Evolutionary conservation across 306 rosid species (phyloP).

Genomic region (Vigna unguiculata): DNA sequence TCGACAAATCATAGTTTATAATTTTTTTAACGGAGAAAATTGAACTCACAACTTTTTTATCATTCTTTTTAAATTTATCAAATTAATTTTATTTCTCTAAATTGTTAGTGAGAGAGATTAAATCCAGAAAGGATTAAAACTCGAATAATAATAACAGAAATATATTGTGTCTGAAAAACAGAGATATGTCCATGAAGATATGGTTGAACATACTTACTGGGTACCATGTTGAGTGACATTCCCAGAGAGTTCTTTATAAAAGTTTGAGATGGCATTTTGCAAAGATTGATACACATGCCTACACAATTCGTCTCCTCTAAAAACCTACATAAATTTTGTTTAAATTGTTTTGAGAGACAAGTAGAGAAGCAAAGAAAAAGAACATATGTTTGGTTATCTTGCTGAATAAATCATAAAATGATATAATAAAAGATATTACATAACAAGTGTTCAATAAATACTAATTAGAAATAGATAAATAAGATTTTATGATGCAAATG

Average conservation of each 20-base stretch:
- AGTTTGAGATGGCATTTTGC: slow-evolving; percentile 84
- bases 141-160: not conserved
- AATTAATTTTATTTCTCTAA: no score
- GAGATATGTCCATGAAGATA: no score
- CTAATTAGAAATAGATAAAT: not conserved
- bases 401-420: slow-evolving; percentile 24
- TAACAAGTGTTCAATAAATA: not conserved
- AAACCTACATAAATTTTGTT: slow-evolving; percentile 62
- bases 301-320: slow-evolving; percentile 82
- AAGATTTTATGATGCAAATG: not conserved
- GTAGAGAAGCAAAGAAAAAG: not conserved
- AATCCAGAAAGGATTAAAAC: no score
- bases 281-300: slow-evolving; percentile 89
- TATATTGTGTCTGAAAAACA: no score
- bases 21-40: no score
- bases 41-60: no score
- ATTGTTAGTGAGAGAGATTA: no score
- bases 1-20: no score
- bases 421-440: not conserved
- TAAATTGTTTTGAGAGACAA: not conserved
- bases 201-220: slow-evolving; percentile 61
- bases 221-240: slow-evolving; percentile 84
- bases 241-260: slow-evolving; percentile 83
- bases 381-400: slow-evolving; percentile 1
- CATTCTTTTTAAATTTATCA: no score